These are phyloP conservation scores for Ceratocystis variospora DNA, from an alignment of 2,329 filamentous ascomycete genomes.

Conservation along the genomic window DNA sequence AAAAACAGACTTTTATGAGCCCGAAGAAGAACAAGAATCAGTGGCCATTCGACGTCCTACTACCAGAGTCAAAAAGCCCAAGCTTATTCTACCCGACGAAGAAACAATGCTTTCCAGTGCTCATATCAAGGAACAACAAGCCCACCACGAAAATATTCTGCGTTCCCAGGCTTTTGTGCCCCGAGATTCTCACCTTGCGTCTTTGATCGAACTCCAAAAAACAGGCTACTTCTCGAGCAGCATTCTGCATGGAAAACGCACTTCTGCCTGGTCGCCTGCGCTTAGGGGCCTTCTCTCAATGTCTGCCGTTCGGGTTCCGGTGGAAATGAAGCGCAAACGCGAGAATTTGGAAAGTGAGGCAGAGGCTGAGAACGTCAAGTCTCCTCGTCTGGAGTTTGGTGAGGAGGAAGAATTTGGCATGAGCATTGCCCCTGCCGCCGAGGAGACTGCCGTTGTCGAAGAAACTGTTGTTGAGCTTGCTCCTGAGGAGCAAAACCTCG, in stretches of 20 bases:
- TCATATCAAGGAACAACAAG: slow-evolving; percentile 75
- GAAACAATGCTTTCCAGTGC: slow-evolving; percentile 62
- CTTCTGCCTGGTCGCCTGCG: slow-evolving; percentile 77
- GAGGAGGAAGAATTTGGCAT: slow-evolving; percentile 46
- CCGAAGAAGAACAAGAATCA: slow-evolving; percentile 41
- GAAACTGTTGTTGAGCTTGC: slow-evolving; percentile 52
- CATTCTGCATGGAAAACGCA: slow-evolving; percentile 68
- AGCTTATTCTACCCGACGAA: slow-evolving; percentile 66
- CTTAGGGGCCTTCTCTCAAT: slow-evolving; percentile 83
- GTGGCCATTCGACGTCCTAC: slow-evolving; percentile 53
- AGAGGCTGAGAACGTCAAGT: slow-evolving; percentile 55
- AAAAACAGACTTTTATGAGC: slow-evolving; percentile 47
- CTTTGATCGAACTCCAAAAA: slow-evolving; percentile 83
- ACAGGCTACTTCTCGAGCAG: slow-evolving; percentile 79
- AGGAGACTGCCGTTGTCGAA: slow-evolving; percentile 42
- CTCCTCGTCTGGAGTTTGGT: slow-evolving; percentile 53
- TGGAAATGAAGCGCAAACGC: slow-evolving; percentile 84
- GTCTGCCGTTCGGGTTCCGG: slow-evolving; percentile 60
- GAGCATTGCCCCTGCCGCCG: slow-evolving; percentile 24
- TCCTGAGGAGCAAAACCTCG: slow-evolving; percentile 39
- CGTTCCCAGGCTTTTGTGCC: slow-evolving; percentile 73
- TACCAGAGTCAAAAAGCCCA: slow-evolving; percentile 62
- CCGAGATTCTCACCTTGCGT: slow-evolving; percentile 71
- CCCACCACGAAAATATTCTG: slow-evolving; percentile 73
- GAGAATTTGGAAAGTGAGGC: slow-evolving; percentile 76